Base-by-base conservation (phyloP, 1,284 basidiomycete species). In the Leccinum colubrinum region DNA sequence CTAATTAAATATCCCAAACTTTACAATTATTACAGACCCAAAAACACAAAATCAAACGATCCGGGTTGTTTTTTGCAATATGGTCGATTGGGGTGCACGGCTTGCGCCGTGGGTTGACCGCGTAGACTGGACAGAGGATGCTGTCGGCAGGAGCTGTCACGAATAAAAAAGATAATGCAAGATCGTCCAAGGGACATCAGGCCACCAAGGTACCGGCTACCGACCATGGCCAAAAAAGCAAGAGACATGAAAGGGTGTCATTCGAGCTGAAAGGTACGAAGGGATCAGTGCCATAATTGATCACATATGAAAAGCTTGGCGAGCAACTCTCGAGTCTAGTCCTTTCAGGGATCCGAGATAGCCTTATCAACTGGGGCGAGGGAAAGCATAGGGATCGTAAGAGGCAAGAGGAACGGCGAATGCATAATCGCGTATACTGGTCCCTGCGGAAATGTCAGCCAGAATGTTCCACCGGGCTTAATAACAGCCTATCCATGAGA, bases 331-430 rank as follows among this genome's bases (percentile, higher is more conserved):
- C 55, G 52, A 67, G 70, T 68, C 65, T 66, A 71, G 69, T 68
- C 70, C 70, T n/a, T 55, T 68, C 72, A 67, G 66, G 66, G 65
- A 61, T 68, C 72, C 65, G 66, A 64, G 65, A 61, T 68, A 72
- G 65, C 61, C 61, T 72, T 72, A 76, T 74, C 71, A 39, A 52
- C 53, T 11, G 17, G 25, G 37, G 53, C 52, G 53, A 63, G 63
- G 59, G 59, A 70, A 69, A 66, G 52, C 27, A 54, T 27, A 59
- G 15, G 46, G 48, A 56, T 61, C 72, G 43, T 59, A 64, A 71
- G 53, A 74, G 72, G 70, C 67, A 74, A 39, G 71, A 65, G 60
- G 56, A 52, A 69, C 70, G 71, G 68, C 58, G 70, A 72, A 62
- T 67, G 64, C 43, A 62, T 59, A 30, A 55, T 65, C 59, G 62